Percentiles rank a stretch among this genome's conserved stretches.
These are phyloP conservation scores for Scheffersomyces segobiensis DNA, from an alignment of 1,139 yeast genomes.

Conservation along the genomic window DNA sequence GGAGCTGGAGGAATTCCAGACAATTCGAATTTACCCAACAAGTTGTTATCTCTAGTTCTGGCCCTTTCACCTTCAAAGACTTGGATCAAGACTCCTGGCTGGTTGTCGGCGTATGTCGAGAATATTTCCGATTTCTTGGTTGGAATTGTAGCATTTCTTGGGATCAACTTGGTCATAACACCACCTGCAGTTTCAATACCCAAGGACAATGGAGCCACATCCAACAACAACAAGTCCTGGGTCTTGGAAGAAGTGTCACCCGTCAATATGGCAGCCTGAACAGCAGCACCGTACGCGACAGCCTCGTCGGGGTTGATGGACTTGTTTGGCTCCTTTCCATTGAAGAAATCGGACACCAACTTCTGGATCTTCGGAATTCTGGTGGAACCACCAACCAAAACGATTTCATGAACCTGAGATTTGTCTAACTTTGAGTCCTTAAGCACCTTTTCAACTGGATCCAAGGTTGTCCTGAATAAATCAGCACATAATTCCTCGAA, in stretches of 20 bases:
- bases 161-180: constrained; percentile 48
- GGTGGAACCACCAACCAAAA: constrained; percentile 90
- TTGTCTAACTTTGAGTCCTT: constrained; percentile 80
- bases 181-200: constrained; percentile 53
- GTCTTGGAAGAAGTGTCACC: constrained; percentile 28
- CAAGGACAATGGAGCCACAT: constrained; percentile 48
- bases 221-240: constrained; percentile 33
- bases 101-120: constrained; percentile 51
- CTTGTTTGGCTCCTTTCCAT: constrained; percentile 89
- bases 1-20: constrained; percentile 52
- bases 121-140: constrained; percentile 48
- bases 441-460: constrained; percentile 84
- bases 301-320: constrained; percentile 76
- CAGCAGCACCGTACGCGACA: constrained; percentile 73
- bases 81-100: constrained; percentile 49
- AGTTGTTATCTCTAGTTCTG: constrained; percentile 44
- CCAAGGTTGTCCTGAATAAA: constrained; percentile 80
- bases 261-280: constrained; percentile 30
- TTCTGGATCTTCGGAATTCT: constrained; percentile 93
- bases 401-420: constrained; percentile 80
- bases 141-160: constrained; percentile 49
- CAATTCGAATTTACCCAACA: constrained; percentile 47
- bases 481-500: constrained; percentile 86
- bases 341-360: constrained; percentile 81
- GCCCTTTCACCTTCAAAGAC: constrained; percentile 52